A percentile compares a stretch with the other conserved stretches of the same genome.
Evolutionary conservation across 352 stramenopile species (phyloP).

Genomic region (Phytopythium boreale): DNA sequence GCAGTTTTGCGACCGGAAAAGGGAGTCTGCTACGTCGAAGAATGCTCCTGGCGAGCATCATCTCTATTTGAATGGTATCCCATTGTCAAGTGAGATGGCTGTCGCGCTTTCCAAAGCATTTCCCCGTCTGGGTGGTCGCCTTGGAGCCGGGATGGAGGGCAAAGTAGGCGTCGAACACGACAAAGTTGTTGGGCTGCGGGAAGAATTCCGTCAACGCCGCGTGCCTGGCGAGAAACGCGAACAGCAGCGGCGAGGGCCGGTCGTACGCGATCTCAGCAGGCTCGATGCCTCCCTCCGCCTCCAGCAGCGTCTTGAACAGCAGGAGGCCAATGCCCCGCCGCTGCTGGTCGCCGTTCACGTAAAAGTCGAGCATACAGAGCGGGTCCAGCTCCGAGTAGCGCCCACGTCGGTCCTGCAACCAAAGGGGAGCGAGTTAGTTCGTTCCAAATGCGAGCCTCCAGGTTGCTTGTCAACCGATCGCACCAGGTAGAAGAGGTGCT

Average conservation of each 20-base stretch:
- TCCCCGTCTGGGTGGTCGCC: not conserved
- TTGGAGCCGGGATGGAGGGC: constrained; percentile 14
- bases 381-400: constrained; percentile 71
- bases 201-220: constrained; percentile 39
- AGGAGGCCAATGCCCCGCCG: constrained; percentile 51
- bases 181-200: constrained; percentile 83
- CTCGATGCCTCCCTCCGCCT: constrained; percentile 21
- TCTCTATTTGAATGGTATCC: not conserved
- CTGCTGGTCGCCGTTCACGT: constrained; percentile 50
- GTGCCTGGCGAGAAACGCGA: constrained; percentile 77
- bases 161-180: constrained; percentile 80
- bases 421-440: not conserved
- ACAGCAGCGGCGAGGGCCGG: constrained; percentile 75
- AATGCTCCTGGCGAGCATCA: not conserved
- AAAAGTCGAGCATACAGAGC: constrained; percentile 83
- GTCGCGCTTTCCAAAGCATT: not conserved
- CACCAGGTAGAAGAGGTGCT: constrained; percentile 83
- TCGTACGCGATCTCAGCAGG: constrained; percentile 64
- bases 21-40: not conserved
- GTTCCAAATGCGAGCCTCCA: constrained; percentile 1
- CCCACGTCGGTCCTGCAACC: constrained; percentile 39
- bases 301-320: constrained; percentile 64
- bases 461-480: not conserved
- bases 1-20: not conserved
- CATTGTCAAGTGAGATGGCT: not conserved